Conservation (phyloP, 345 rosid genomes). For the Toxicodendron radicans region DNA sequence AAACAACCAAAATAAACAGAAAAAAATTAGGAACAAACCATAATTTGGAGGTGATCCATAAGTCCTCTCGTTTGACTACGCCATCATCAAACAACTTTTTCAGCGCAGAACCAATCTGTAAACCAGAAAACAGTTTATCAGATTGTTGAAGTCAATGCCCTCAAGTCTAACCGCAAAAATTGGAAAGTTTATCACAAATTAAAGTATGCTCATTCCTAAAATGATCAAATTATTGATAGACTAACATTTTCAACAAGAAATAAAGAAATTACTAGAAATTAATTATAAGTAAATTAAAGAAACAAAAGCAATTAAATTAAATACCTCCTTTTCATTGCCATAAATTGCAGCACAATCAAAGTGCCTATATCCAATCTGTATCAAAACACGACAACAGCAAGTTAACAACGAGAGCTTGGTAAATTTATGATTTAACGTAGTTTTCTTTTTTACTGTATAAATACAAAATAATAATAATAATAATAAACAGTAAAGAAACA, state of each 20-base stretch:
- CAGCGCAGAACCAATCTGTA: constrained; percentile 3
- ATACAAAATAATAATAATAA: too few species aligned
- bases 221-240: too few species aligned
- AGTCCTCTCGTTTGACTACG: constrained; percentile 51
- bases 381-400: neutral
- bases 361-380: constrained; percentile 59
- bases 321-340: constrained; percentile 70
- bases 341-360: constrained; percentile 70
- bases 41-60: constrained; percentile 68
- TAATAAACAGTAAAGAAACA: too few species aligned
- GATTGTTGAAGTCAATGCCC: neutral
- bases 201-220: neutral
- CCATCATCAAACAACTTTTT: constrained; percentile 48
- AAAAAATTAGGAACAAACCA: constrained; percentile 34
- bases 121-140: too few species aligned
- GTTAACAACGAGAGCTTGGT: neutral
- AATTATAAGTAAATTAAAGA: too few species aligned
- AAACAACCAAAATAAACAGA: neutral
- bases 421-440: too few species aligned
- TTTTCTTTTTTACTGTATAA: too few species aligned
- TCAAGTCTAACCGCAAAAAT: neutral
- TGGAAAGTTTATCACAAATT: neutral
- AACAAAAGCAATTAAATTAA: neutral
- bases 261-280: too few species aligned
- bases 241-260: too few species aligned